These are phyloP conservation scores for Lentinula novae-zelandiae DNA, from an alignment of 1,284 basidiomycete genomes.

Conservation along the genomic window DNA sequence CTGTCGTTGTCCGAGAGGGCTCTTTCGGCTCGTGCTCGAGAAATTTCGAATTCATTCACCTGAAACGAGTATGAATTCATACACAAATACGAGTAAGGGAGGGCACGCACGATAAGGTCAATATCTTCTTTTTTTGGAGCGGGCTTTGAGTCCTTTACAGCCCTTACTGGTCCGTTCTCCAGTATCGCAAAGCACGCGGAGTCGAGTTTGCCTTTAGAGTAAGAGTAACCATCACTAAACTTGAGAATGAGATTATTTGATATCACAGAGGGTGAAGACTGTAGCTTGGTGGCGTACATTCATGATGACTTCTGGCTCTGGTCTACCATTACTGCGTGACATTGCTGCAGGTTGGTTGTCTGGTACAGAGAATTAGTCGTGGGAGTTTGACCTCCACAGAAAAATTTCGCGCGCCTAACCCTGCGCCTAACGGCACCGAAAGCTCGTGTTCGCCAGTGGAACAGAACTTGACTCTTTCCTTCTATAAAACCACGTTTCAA, in stretches of 20 bases:
- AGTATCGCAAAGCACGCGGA: constrained; percentile 55
- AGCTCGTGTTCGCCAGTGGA: neutral
- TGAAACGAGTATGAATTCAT: constrained; percentile 21
- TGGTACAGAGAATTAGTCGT: neutral
- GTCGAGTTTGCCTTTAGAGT: constrained; percentile 63
- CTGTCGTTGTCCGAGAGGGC: constrained; percentile 46
- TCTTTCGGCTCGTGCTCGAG: constrained; percentile 55
- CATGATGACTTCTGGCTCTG: constrained; percentile 65
- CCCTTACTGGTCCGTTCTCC: constrained; percentile 47
- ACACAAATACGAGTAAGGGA: neutral
- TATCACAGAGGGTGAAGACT: neutral
- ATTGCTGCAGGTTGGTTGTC: constrained; percentile 16
- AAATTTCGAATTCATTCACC: constrained; percentile 64
- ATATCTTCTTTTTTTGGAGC: constrained; percentile 55
- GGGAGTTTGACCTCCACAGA: neutral
- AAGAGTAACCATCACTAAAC: constrained; percentile 64
- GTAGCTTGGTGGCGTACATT: constrained; percentile 41
- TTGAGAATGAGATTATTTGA: constrained; percentile 21
- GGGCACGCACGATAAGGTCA: constrained; percentile 53
- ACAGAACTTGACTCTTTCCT: neutral
- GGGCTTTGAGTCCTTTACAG: constrained; percentile 28
- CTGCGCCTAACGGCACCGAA: neutral
- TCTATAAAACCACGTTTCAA: neutral
- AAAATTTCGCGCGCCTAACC: neutral
- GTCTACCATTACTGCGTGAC: constrained; percentile 46